Evolutionary conservation across 495 filamentous ascomycete species (phyloP), one percentile per base, ranked within the genome.

Genomic region (Arthonia radiata): DNA sequence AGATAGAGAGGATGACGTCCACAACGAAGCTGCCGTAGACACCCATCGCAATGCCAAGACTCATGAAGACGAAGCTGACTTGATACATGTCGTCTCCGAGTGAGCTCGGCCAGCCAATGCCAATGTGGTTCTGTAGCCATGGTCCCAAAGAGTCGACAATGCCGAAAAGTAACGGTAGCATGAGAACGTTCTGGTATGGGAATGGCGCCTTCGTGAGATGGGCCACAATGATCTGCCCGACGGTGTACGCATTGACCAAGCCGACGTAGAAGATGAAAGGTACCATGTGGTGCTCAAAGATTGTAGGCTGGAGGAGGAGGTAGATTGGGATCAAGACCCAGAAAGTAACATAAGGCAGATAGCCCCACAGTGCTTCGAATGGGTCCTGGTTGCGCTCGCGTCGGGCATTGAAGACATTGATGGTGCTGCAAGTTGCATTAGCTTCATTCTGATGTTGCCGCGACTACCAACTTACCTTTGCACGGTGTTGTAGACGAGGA

Each of bases 11-110:
- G 35, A 94, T 89, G 17, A 94, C 78, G 46, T 93, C 86, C 24
- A 75, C 76, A 35, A 93, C 76, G 41, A 97, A 94, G 45, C 79
- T 91, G 25, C 80, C 81, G 55, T 97, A 91, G 7, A 93, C 61
- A 23, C 83, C 86, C 32, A 86, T 40, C 0, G 66, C 70, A 31
- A 74, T 45, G 12, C 86, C 86, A 7, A 93, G 47, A 43, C 75
- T 78, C 38, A 60, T 60, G 45, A 83, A 91, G 31, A 90, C 57
- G 48, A 81, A 93, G 0, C 71, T 72, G 31, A 89, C 67, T 48
- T 83, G 75, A 41, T 86, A 79, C 3, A 62, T 59, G 8, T 59
- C 76, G 26, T 61, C 47, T 5, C 80, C 77, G 24, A 93, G 54
- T 0, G 65, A 66, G 32, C 61, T 72, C 0, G 75, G 69, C 83